Base-by-base conservation (phyloP, 164 flowering plant genomes). In the Stephania cephalantha region DNA sequence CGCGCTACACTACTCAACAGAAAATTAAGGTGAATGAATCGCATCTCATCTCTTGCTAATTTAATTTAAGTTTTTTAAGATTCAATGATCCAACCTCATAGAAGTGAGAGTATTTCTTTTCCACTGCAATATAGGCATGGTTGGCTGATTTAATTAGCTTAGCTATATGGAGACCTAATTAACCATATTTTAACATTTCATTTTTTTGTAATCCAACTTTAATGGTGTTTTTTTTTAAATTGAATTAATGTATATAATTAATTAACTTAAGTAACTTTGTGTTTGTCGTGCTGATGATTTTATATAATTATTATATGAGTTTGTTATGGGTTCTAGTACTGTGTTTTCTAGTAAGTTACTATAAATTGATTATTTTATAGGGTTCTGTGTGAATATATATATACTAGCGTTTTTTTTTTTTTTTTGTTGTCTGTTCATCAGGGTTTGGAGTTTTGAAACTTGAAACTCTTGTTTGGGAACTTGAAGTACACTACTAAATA, bases 371-470 rank as follows among this genome's bases (percentile, higher is more conserved):
- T n/a, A 58, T 15, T 18, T 58, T 6, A n/a, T 15, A n/a, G 64
- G 18, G 20, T 58, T 58, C 13, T 58, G 64, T 35, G 42, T 35
- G 42, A 35, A 35, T 35, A 58, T 58, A n/a, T n/a, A 12, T 25
- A 25, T 25, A 25, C 25, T 25, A 58, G 64, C 17, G 64, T 58
- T 4, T 58, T 58, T 6, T 58, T 17, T 58, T 18, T 0, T 55
- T 58, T 58, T n/a, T n/a, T n/a, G n/a, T n/a, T 58, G 64, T 58
- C 64, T 58, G 64, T 58, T 58, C 64, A 58, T 58, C 64, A 58
- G 64, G 64, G 64, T 15, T 58, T 58, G 64, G 64, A 58, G 20
- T 58, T 58, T 58, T 58, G 64, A 58, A 58, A 58, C 64, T 58
- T 58, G 64, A 58, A 58, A 18, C 64, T 58, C 64, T 58, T 58